Conservation (phyloP, 2,329 filamentous ascomycete genomes). For the Calonectria naviculata region DNA sequence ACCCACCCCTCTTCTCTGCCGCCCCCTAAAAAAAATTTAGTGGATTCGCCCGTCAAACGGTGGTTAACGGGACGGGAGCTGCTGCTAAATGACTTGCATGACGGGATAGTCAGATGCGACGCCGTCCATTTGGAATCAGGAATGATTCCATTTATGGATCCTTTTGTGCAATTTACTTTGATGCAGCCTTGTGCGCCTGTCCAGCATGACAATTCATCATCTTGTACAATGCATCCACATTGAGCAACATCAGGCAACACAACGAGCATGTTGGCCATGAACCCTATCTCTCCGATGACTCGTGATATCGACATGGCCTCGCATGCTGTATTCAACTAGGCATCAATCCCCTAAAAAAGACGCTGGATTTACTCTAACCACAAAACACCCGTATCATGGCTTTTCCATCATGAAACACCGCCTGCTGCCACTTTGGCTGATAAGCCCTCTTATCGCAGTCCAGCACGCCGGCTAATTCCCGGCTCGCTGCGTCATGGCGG, state of each 20-base stretch:
- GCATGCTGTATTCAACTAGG: not conserved
- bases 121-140: conserved; percentile 1
- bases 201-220: not conserved
- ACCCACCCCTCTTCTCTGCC: not conserved
- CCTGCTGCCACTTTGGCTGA: not conserved
- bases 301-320: not conserved
- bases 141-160: not conserved
- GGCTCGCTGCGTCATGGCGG: conserved; percentile 24
- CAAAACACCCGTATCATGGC: not conserved
- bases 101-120: not conserved
- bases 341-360: not conserved
- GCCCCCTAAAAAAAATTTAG: not conserved
- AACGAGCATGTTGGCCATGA: not conserved
- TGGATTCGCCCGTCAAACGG: not conserved
- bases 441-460: not conserved
- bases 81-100: conserved; percentile 7
- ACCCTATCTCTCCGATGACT: not conserved
- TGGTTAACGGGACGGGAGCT: not conserved
- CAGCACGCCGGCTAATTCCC: conserved; percentile 16
- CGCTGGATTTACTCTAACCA: not conserved
- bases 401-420: not conserved
- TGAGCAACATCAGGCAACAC: not conserved
- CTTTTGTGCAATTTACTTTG: not conserved
- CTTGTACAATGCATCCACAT: not conserved
- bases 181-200: not conserved